Base-by-base conservation (phyloP, 257 asterid genomes). In the Salvia rosmarinus region DNA sequence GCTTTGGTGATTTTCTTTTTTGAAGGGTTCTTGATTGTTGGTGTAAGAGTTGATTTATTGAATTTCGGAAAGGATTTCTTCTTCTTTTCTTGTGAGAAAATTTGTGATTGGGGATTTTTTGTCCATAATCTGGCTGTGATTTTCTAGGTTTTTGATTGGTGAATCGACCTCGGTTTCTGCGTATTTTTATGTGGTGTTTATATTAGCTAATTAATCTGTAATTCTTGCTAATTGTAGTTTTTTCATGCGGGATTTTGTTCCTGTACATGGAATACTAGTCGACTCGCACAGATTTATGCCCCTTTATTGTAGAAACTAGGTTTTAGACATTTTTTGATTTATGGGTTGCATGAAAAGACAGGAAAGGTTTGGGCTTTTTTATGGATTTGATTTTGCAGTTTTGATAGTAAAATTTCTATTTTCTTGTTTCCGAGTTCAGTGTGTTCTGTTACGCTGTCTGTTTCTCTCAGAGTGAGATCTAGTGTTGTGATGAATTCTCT, bases 391-490 rank as follows among this genome's bases (percentile, higher is more conserved):
- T 43, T 37, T 40, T 54, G 6, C 73, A 4, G 14, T 35, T 14
- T 25, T 7, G 5, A 14, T 19, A 46, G 34, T 28, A 32, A 32
- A 16, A 16, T 12, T 37, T 59, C n/a, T 42, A 2, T 17, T 49
- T 46, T 16, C 50, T 50, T 42, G 1, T 50, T 51, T 44, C 34
- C 28, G 71, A 51, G 67, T 9, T 62, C 23, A n/a, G 6, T 64
- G 6, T 44, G 23, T 4, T 11, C 49, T 34, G 34, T 3, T 25
- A 25, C 34, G 32, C n/a, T n/a, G 52, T 43, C 19, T 65, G 28
- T 43, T 9, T 61, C 39, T 35, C 46, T 57, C 34, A 50, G 60
- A 21, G 3, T 49, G 72, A 51, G 75, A 68, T 68, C 71, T 75
- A 55, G 19, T 64, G 17, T 32, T 10, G 30, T 43, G 3, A 20